Conservation (phyloP, 2,329 filamentous ascomycete genomes). For the Diplocarpon mali region DNA sequence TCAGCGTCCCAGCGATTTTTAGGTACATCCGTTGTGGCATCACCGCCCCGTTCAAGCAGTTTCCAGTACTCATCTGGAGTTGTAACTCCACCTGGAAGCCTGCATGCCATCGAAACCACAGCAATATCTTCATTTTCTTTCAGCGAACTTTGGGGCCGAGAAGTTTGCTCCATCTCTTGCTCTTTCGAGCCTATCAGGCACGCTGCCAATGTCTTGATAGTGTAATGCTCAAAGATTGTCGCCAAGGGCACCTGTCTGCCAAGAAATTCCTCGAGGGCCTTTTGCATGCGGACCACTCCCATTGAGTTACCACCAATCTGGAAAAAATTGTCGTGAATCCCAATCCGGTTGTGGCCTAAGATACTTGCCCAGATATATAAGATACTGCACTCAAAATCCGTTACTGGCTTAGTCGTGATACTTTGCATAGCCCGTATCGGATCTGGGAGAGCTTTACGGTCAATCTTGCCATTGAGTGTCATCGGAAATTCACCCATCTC, state of each 20-base stretch:
- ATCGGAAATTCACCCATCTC: background rate
- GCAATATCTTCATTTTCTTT: background rate
- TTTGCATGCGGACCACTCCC: background rate
- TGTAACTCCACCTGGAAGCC: background rate
- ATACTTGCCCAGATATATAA: background rate
- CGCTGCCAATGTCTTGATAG: background rate
- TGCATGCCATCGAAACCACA: background rate
- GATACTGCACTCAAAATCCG: background rate
- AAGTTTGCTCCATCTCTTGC: background rate
- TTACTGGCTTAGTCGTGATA: background rate
- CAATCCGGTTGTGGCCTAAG: background rate
- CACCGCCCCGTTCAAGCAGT: background rate
- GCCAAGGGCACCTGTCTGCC: background rate
- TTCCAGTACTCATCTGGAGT: background rate
- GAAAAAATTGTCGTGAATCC: background rate
- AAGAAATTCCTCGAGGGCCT: background rate
- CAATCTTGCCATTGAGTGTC: background rate
- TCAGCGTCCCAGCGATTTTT: background rate
- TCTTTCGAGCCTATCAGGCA: background rate
- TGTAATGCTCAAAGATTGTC: background rate
- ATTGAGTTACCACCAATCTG: background rate
- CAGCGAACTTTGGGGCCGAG: background rate
- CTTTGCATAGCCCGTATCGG: background rate
- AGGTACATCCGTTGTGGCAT: background rate
- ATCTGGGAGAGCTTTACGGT: background rate